phyloP scores from a whole-genome alignment of 257 asterid species.

The Solanum paucissectum region DNA sequence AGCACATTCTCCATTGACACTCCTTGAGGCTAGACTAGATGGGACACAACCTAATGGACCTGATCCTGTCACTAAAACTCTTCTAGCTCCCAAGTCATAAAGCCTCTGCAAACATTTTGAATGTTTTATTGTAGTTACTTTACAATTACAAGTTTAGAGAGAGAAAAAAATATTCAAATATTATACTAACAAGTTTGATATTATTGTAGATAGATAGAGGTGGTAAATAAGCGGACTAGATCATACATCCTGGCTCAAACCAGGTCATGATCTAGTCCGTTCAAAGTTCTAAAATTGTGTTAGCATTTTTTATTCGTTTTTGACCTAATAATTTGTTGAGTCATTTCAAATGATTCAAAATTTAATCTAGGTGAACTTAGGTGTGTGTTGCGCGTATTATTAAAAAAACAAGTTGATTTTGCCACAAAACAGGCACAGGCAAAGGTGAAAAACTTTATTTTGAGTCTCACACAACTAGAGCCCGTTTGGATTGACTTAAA shows the following conservation, averaged over 20 bases:
- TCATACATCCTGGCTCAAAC: not conserved
- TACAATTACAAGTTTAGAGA: not conserved
- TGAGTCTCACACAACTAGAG: not conserved
- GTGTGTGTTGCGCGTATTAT: not conserved
- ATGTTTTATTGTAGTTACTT: not conserved
- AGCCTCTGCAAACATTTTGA: constrained; percentile 35
- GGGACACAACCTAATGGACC: constrained; percentile 97
- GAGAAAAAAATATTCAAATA: not conserved
- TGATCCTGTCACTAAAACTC: constrained; percentile 77
- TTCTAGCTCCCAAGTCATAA: constrained; percentile 49
- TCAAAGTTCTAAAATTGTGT: not conserved
- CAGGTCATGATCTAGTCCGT: not conserved
- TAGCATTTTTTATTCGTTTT: no score
- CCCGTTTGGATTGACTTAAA: no score
- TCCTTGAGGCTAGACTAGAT: constrained; percentile 51
- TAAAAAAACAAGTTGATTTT: not conserved
- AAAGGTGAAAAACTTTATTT: not conserved
- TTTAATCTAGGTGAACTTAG: not conserved
- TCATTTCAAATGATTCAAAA: no score
- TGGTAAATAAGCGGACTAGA: not conserved
- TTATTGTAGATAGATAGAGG: not conserved
- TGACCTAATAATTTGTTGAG: no score
- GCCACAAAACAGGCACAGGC: not conserved
- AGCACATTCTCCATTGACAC: constrained; percentile 61
- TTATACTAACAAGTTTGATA: not conserved